Evolutionary conservation across 2,329 filamentous ascomycete species (phyloP), one percentile per base, ranked within the genome.

Genomic region (Amylocarpus encephaloides): DNA sequence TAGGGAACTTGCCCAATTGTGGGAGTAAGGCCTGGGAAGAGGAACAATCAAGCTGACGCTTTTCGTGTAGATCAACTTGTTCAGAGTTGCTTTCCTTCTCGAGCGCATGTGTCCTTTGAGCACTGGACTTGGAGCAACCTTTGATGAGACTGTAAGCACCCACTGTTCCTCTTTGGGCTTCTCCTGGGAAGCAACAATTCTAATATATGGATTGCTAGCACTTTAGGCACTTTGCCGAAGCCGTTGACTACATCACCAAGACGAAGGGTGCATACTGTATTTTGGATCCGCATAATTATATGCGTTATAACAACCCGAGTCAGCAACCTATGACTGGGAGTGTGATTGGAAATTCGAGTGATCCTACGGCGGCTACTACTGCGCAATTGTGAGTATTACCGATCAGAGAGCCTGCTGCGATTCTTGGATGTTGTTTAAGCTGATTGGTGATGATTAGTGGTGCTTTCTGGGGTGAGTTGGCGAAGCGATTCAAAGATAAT

Each of bases 211-310:
- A n/a, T 6, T 2, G 33, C 19, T 22, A 65, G 49, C 71, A 77
- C 59, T 76, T 73, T 55, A 60, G 60, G 12, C 62, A 68, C 47
- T 75, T 68, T 59, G 69, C 73, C 51, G 62, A 72, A 40, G 71
- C 74, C 0, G 68, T 77, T 1, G 70, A 75, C 60, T 75, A 77
- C 55, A 73, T 77, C 55, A 77, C 74, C 1, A 58, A 68, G 30
- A 74, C 67, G 12, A 73, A 74, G 54, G 71, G 68, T 7, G 64
- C 61, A 15, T 71, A 77, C 54, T 69, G 67, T 9, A 73, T 77
- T 51, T 62, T 78, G 2, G 74, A 77, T 58, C 73, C 73, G 2
- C 74, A 77, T 64, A 77, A 75, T 60, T 75, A 77, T 59, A 77
- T 77, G 74, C 68, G 74, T 3, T 78, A 77, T 62, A 76, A 76